A percentile compares a stretch with the other conserved stretches of the same genome.
Evolutionary conservation across 2,329 filamentous ascomycete genomes (phyloP).

Genomic region (Pestalotiopsis sp.): DNA sequence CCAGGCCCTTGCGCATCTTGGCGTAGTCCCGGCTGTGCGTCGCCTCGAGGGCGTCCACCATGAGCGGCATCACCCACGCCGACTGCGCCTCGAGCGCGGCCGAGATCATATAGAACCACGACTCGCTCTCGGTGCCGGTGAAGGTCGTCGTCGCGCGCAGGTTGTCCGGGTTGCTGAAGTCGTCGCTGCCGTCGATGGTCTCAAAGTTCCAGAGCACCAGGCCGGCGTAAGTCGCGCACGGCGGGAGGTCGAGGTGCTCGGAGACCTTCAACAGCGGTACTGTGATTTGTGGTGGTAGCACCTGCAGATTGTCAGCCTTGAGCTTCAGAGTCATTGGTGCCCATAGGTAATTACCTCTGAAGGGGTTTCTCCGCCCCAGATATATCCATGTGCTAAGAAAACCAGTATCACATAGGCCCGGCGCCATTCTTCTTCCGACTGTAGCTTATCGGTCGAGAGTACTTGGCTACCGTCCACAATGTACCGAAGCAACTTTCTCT

Average conservation of each 20-base stretch:
- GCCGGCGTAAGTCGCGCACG: conserved; percentile 87
- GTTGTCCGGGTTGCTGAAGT: conserved; percentile 68
- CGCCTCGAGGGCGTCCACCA: conserved; percentile 76
- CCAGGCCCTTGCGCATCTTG: conserved; percentile 65
- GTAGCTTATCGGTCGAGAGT: conserved; percentile 66
- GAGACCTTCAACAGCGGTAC: conserved; percentile 76
- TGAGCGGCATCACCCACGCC: conserved; percentile 72
- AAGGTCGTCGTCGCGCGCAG: conserved; percentile 78
- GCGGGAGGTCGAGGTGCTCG: conserved; percentile 75
- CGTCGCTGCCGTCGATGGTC: conserved; percentile 48
- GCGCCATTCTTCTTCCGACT: conserved; percentile 73
- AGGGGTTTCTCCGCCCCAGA: conserved; percentile 82
- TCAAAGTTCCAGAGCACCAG: conserved; percentile 90
- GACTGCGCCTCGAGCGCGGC: conserved; percentile 87
- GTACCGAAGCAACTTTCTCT: conserved; percentile 63
- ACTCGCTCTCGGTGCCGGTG: conserved; percentile 86
- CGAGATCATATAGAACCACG: conserved; percentile 92
- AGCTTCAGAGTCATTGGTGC: not conserved
- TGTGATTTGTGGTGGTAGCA: conserved; percentile 75
- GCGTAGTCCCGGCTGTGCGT: conserved; percentile 62
- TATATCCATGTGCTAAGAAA: conserved; percentile 82
- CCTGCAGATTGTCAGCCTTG: conserved; percentile 34
- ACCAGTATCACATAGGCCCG: conserved; percentile 78
- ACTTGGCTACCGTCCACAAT: conserved; percentile 69
- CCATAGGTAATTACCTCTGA: conserved; percentile 57